Evolutionary conservation across 2,329 filamentous ascomycete genomes (phyloP).

Genomic region (Fusarium xylarioides): DNA sequence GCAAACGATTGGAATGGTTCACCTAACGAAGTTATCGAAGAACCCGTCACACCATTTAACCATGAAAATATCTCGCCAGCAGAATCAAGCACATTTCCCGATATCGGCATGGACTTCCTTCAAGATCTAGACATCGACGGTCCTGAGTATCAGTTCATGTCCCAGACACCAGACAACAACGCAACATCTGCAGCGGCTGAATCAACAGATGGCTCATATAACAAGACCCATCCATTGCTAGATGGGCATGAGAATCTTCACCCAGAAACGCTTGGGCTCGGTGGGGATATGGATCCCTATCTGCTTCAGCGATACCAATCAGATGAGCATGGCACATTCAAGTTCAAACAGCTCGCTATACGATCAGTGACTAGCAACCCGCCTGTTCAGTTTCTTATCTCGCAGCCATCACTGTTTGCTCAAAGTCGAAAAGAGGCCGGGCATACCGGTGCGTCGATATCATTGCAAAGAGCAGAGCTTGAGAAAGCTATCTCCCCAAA

Average conservation of each 20-base stretch:
- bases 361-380: not conserved
- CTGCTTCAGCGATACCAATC: not conserved
- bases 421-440: not conserved
- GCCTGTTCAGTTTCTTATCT: not conserved
- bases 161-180: not conserved
- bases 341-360: not conserved
- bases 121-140: not conserved
- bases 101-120: not conserved
- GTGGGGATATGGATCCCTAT: slow-evolving; percentile 4
- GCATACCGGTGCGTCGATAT: not conserved
- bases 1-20: too few relatives aligned
- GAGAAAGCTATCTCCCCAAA: not conserved
- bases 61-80: not conserved
- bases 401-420: not conserved
- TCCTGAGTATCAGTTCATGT: not conserved
- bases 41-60: accelerated
- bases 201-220: accelerated
- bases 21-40: not conserved
- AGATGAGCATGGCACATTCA: not conserved
- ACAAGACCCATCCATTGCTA: accelerated
- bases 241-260: not conserved
- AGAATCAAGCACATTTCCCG: not conserved
- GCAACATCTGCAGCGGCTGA: accelerated
- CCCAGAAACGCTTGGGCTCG: not conserved
- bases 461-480: not conserved